A percentile compares a stretch with the other conserved stretches of the same genome.
Evolutionary conservation across 2,329 filamentous ascomycete species (phyloP).

Genomic region (Apiospora phragmitis): DNA sequence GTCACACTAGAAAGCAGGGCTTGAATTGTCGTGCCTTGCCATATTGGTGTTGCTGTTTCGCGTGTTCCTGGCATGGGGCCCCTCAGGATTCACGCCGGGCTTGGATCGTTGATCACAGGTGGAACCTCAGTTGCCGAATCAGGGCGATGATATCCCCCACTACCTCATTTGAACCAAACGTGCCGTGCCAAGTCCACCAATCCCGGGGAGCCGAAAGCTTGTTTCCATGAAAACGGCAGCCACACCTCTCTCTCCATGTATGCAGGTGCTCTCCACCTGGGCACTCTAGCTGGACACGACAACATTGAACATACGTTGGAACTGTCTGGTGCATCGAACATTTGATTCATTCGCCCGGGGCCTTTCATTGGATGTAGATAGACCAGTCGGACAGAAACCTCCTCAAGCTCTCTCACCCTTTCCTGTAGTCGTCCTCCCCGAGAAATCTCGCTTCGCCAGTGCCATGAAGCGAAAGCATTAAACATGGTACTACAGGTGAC

Average conservation of each 20-base stretch:
- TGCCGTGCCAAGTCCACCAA: neutral
- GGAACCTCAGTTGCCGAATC: neutral
- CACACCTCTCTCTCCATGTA: neutral
- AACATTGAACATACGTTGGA: neutral
- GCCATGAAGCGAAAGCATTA: neutral
- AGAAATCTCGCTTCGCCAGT: neutral
- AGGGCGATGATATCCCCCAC: neutral
- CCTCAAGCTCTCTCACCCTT: neutral
- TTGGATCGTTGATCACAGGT: slow-evolving; percentile 5
- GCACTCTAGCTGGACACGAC: neutral
- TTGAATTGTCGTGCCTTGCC: neutral
- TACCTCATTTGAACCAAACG: neutral
- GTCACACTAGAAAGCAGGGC: neutral
- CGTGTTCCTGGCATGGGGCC: neutral
- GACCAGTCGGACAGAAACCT: neutral
- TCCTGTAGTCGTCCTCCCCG: neutral
- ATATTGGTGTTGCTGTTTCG: neutral
- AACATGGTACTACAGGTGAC: neutral
- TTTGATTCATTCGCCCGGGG: too few relatives aligned
- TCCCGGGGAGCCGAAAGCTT: slow-evolving; percentile 4
- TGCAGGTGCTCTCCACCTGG: neutral
- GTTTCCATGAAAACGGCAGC: neutral
- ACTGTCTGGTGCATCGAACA: neutral
- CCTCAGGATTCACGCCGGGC: neutral
- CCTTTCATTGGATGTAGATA: neutral